These are phyloP conservation scores for Lactifluus hygrophoroides DNA, from an alignment of 768 basidiomycete genomes.

Conservation along the genomic window DNA sequence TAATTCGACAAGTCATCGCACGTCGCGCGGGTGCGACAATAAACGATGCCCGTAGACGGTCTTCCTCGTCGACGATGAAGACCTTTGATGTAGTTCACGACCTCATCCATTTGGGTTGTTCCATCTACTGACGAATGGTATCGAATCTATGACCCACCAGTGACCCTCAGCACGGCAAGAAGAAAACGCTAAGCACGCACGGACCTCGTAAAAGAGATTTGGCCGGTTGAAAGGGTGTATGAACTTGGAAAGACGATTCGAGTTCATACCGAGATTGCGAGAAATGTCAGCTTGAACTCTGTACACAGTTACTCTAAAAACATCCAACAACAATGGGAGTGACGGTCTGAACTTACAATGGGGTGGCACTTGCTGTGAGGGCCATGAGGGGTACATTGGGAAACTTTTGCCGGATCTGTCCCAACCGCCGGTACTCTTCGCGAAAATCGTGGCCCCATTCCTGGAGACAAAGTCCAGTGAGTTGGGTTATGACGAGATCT, in stretches of 20 bases:
- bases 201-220: constrained; percentile 77
- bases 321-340: background rate
- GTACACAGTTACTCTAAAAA: too few species aligned
- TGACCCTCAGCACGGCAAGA: background rate
- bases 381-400: constrained; percentile 78
- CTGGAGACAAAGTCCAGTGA: constrained; percentile 28
- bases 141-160: constrained; percentile 40
- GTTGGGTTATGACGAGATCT: background rate
- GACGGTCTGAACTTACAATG: constrained; percentile 37
- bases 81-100: constrained; percentile 55
- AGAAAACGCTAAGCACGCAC: background rate
- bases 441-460: constrained; percentile 87
- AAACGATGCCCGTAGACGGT: constrained; percentile 65
- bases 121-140: constrained; percentile 49
- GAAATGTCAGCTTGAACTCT: constrained; percentile 76
- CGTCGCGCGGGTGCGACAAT: constrained; percentile 55
- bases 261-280: constrained; percentile 49
- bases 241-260: constrained; percentile 48
- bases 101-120: constrained; percentile 50
- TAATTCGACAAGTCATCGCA: constrained; percentile 62
- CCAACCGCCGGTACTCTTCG: constrained; percentile 61
- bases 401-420: constrained; percentile 58
- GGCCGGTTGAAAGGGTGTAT: constrained; percentile 73
- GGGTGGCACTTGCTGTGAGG: constrained; percentile 75
- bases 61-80: constrained; percentile 51